Base-by-base conservation (phyloP, 768 basidiomycete species). In the Chalciporus piperatus region DNA sequence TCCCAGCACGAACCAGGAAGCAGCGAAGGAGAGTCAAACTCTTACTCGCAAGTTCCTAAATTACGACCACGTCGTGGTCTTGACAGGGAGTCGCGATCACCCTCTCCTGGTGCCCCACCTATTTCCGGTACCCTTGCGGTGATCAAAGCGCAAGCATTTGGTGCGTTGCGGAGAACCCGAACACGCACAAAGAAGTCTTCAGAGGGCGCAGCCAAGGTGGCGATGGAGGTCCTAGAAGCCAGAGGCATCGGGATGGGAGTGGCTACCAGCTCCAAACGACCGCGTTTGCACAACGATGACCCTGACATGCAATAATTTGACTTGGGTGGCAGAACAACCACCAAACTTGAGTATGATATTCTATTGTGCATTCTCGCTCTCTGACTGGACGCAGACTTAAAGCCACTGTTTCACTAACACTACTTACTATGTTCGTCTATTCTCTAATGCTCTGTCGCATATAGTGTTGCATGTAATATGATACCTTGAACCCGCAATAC, bases 141-240 rank as follows among this genome's bases (percentile, higher is more conserved):
- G 51, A 91, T 93, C 72, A 93, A 92, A 72, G 90, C 90, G 39
- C 89, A 92, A 65, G 85, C 91, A 35, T 93, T 92, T 65, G 91
- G 90, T 28, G 88, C 88, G 17, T 74, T 91, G 57, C 85, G 90
- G 46, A 78, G 90, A 67, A 87, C 89, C 48, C 82, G 90, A 52
- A 77, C 85, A 39, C 79, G 86, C 54, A 78, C 81, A 45, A 92
- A 87, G 74, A 85, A 81, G 68, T 72, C 82, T 33, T 79, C 86
- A 39, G 89, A 89, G 56, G 83, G 72, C 37, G 82, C 86, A 28
- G 85, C 83, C 55, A 80, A 77, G 66, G 85, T 87, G 54, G 88
- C 89, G 4, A 78, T 88, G 70, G 85, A 90, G 68, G 86, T 88
- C n/a, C 73, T 92, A 43, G 85, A 89, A 69, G 82, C 89, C 46